A percentile compares a stretch with the other conserved stretches of the same genome.
Evolutionary conservation across 106 monocot genomes (phyloP).

Genomic region (Dioscorea dumetorum): DNA sequence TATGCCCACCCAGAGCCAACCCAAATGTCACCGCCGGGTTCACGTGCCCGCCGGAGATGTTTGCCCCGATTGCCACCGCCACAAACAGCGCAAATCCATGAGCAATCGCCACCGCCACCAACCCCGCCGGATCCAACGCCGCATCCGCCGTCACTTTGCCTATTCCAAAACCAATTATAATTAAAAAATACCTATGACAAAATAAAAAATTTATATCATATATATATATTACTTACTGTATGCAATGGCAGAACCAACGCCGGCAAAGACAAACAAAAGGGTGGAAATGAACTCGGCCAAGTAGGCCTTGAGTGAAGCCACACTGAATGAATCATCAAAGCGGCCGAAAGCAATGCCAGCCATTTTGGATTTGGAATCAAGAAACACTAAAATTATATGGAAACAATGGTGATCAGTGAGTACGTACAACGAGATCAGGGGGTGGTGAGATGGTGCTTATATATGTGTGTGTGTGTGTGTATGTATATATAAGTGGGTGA

Average conservation of each 20-base stretch:
- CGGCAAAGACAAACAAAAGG: constrained; percentile 13
- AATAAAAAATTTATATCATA: not conserved
- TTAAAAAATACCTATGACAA: too few relatives aligned
- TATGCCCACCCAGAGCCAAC: constrained; percentile 35
- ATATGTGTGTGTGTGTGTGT: not conserved
- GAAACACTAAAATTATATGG: too few relatives aligned
- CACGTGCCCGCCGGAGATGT: constrained; percentile 51
- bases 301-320: constrained; percentile 30
- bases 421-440: not conserved
- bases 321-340: constrained; percentile 45
- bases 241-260: constrained; percentile 44
- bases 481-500: too few relatives aligned
- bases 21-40: constrained; percentile 28
- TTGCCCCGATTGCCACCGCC: constrained; percentile 29
- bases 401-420: not conserved
- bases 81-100: constrained; percentile 40
- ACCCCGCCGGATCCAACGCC: constrained; percentile 25
- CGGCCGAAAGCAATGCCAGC: constrained; percentile 37
- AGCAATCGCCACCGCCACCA: constrained; percentile 30
- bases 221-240: constrained; percentile 6
- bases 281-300: constrained; percentile 55
- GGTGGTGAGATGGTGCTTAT: not conserved
- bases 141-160: constrained; percentile 29
- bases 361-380: not conserved
- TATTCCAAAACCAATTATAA: constrained; percentile 4